Evolutionary conservation across 163 green algal genomes (phyloP).

Genomic region (Volvox carteri): DNA sequence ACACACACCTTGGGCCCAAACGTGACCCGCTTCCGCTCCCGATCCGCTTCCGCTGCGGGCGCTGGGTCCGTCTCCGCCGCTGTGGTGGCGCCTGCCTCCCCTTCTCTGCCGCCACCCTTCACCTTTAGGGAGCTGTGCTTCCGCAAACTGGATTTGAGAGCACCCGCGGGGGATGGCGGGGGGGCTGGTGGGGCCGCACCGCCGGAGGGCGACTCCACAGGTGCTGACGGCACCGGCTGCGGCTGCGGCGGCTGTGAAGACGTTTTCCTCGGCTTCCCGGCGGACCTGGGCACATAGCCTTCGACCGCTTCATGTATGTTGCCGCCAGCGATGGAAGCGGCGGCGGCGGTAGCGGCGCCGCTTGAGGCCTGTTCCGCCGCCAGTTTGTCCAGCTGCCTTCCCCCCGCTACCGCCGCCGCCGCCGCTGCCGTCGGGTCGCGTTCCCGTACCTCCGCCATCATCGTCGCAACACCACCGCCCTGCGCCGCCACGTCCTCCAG

Average conservation of each 20-base stretch:
- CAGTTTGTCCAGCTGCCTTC: neutral
- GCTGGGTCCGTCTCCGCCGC: neutral
- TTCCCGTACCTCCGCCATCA: constrained; percentile 66
- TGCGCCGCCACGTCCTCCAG: constrained; percentile 59
- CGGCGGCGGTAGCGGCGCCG: too few species aligned
- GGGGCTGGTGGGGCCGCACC: neutral
- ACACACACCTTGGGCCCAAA: constrained; percentile 45
- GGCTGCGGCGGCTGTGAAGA: neutral
- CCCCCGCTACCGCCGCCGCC: constrained; percentile 48
- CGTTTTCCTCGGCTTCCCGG: neutral
- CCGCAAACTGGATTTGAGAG: constrained; percentile 9
- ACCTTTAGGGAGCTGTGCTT: neutral
- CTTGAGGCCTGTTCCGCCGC: too few species aligned
- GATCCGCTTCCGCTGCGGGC: neutral
- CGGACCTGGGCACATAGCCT: constrained; percentile 20
- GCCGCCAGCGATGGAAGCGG: too few species aligned
- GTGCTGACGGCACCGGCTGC: neutral
- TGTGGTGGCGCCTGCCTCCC: neutral
- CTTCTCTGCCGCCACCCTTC: neutral
- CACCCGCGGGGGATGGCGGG: too few species aligned
- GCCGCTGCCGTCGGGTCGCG: constrained; percentile 51
- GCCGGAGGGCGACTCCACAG: neutral
- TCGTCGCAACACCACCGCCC: constrained; percentile 64
- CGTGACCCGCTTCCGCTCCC: neutral
- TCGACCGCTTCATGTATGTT: constrained; percentile 13